Conservation (phyloP, 1,284 basidiomycete genomes). For the Schizophyllum amplum region DNA sequence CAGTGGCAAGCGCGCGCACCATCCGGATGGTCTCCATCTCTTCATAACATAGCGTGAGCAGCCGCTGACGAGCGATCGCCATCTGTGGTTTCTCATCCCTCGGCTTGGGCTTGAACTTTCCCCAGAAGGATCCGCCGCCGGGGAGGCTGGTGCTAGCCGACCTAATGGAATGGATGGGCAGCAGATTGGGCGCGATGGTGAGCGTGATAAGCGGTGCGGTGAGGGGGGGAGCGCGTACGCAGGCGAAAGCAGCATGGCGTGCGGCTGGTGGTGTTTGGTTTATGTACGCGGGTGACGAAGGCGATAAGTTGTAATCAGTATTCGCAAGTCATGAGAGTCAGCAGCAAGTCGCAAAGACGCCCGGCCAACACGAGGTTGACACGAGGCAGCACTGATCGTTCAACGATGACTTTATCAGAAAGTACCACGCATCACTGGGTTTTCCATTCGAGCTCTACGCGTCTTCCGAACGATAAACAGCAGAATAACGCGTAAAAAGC, state of each 20-base stretch:
- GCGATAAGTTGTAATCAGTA: not conserved
- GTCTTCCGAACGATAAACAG: not conserved
- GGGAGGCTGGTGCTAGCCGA: slow-evolving; percentile 58
- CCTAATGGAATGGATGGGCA: slow-evolving; percentile 33
- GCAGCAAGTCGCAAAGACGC: slow-evolving; percentile 10
- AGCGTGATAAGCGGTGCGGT: not conserved
- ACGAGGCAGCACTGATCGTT: slow-evolving; percentile 33
- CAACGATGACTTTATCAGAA: too few relatives aligned
- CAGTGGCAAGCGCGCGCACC: slow-evolving; percentile 32
- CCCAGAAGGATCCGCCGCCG: slow-evolving; percentile 51
- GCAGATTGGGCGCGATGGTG: slow-evolving; percentile 19
- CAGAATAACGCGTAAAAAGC: not conserved
- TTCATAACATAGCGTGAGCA: slow-evolving; percentile 71
- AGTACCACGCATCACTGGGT: too few relatives aligned
- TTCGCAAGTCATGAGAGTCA: slow-evolving; percentile 21
- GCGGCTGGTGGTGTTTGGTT: slow-evolving; percentile 14
- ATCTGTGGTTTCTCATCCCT: slow-evolving; percentile 52
- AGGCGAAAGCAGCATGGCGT: slow-evolving; percentile 66
- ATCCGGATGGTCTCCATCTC: slow-evolving; percentile 78
- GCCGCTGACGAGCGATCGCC: slow-evolving; percentile 59
- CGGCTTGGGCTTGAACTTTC: slow-evolving; percentile 58
- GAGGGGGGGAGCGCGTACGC: slow-evolving; percentile 43
- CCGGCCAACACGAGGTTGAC: slow-evolving; percentile 31
- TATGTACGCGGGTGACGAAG: slow-evolving; percentile 1
- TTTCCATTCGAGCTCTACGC: too few relatives aligned